These are phyloP conservation scores for Kwoniella europaea DNA, from an alignment of 768 basidiomycete species.

Conservation along the genomic window DNA sequence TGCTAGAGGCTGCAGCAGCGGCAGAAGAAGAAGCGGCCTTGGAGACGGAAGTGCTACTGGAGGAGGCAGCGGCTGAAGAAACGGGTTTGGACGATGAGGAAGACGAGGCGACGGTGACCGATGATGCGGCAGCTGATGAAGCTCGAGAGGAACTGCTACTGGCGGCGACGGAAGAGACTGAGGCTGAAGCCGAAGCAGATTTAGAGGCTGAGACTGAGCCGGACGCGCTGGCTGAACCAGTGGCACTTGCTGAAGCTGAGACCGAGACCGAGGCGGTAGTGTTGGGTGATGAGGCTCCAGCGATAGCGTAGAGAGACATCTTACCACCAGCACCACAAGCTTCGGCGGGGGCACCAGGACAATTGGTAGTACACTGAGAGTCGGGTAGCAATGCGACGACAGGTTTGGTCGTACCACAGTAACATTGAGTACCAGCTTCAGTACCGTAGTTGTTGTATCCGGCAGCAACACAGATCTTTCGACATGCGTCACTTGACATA, in stretches of 20 bases:
- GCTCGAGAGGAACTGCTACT: background rate
- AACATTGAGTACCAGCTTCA: slow-evolving; percentile 37
- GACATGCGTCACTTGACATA: slow-evolving; percentile 32
- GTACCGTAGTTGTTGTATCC: slow-evolving; percentile 36
- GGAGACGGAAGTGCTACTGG: slow-evolving; percentile 5
- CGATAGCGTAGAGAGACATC: slow-evolving; percentile 31
- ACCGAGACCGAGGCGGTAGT: background rate
- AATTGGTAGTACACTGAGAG: slow-evolving; percentile 34
- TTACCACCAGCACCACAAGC: slow-evolving; percentile 35
- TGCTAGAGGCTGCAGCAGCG: slow-evolving; percentile 15
- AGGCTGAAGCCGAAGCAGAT: background rate
- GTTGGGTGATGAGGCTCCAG: slow-evolving; percentile 8
- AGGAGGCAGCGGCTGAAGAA: slow-evolving; percentile 10
- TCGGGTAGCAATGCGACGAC: slow-evolving; percentile 26
- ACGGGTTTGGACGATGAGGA: slow-evolving; percentile 39
- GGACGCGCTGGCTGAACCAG: slow-evolving; percentile 7
- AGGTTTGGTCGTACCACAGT: slow-evolving; percentile 37
- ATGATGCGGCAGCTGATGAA: too few species aligned
- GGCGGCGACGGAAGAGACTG: slow-evolving; percentile 1
- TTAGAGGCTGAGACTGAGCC: background rate
- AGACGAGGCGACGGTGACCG: slow-evolving; percentile 6
- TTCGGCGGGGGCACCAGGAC: slow-evolving; percentile 32
- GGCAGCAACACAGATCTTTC: slow-evolving; percentile 30
- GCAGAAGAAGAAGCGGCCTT: slow-evolving; percentile 1
- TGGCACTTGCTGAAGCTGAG: slow-evolving; percentile 6